Conservation (phyloP, 1,284 basidiomycete genomes). For the Gymnopus androsaceus region DNA sequence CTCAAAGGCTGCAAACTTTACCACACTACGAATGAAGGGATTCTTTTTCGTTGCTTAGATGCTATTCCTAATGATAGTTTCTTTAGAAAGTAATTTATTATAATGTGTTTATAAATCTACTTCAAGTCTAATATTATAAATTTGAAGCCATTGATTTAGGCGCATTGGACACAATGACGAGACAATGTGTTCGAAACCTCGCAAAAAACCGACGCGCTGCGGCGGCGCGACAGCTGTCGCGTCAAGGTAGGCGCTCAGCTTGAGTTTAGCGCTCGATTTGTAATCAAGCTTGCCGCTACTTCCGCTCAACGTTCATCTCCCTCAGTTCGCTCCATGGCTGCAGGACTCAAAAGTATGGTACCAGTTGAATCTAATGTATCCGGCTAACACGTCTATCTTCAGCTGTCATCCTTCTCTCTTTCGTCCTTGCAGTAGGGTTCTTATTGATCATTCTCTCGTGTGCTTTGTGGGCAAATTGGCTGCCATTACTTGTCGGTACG, state of each 20-base stretch:
- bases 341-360: conserved; percentile 44
- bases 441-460: conserved; percentile 97
- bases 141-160: too few relatives aligned
- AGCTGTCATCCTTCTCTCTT: conserved; percentile 94
- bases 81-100: too few relatives aligned
- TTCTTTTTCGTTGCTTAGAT: not conserved
- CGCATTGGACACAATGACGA: too few relatives aligned
- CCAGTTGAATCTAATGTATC: too few relatives aligned
- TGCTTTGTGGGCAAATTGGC: conserved; percentile 95
- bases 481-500: conserved; percentile 94
- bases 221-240: too few relatives aligned
- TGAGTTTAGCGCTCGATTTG: too few relatives aligned
- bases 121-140: too few relatives aligned
- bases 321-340: conserved; percentile 40
- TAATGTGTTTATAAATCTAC: too few relatives aligned
- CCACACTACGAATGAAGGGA: not conserved
- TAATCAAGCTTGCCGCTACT: too few relatives aligned
- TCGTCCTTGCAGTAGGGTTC: conserved; percentile 96
- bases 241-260: too few relatives aligned
- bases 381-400: conserved; percentile 9
- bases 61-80: not conserved
- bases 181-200: too few relatives aligned
- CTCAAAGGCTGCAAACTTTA: conserved; percentile 15
- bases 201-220: not conserved
- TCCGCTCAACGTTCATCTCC: not conserved